These are phyloP conservation scores for Vaucheria bursata DNA, from an alignment of 352 stramenopile species.

Conservation along the genomic window DNA sequence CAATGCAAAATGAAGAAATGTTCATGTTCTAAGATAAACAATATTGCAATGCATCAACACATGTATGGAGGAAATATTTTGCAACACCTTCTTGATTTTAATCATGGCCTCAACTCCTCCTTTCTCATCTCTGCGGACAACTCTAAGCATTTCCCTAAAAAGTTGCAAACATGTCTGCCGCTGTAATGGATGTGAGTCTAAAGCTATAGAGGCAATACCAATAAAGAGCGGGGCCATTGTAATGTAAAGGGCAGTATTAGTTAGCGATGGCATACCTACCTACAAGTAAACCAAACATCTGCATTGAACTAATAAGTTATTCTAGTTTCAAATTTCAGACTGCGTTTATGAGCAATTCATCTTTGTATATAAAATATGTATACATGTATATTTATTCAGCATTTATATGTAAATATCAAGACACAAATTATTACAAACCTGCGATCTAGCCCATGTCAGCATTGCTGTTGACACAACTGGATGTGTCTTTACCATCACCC, in stretches of 20 bases:
- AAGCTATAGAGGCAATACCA: background rate
- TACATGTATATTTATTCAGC: no score
- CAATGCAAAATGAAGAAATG: background rate
- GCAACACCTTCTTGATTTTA: slow-evolving; percentile 3
- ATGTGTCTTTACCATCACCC: background rate
- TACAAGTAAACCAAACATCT: no score
- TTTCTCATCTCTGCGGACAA: background rate
- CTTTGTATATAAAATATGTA: no score
- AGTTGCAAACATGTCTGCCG: background rate
- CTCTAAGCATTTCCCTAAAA: background rate
- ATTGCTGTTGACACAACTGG: background rate
- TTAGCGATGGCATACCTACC: background rate
- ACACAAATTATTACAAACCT: no score
- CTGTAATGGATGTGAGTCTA: background rate
- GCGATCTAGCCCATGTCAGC: background rate
- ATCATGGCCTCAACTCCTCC: background rate
- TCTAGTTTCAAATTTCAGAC: no score
- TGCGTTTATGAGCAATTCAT: no score
- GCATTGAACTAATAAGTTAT: no score
- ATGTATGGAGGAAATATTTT: no score
- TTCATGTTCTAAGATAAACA: background rate
- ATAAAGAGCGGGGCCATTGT: slow-evolving; percentile 7
- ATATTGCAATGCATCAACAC: no score
- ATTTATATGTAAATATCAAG: no score
- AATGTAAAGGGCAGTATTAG: background rate